Evolutionary conservation across 2,329 filamentous ascomycete genomes (phyloP).

Genomic region (Hypoxylon sp.): DNA sequence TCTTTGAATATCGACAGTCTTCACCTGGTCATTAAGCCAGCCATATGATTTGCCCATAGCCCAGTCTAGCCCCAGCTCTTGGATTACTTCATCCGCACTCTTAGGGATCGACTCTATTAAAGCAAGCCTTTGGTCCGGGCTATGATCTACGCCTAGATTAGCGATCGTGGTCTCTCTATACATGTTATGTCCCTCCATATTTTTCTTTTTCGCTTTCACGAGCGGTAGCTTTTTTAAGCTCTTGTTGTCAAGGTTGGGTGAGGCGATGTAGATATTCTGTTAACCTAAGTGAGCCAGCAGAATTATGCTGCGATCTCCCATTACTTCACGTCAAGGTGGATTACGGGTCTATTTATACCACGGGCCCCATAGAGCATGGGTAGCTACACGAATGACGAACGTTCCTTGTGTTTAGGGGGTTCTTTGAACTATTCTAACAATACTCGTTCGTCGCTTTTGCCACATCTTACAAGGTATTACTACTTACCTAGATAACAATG

Average conservation of each 20-base stretch:
- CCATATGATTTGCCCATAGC: conserved; percentile 18
- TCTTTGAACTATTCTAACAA: neutral
- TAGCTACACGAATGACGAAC: too few species aligned
- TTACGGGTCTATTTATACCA: too few species aligned
- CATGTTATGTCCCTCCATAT: neutral
- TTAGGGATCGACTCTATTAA: too few species aligned
- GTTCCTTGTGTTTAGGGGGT: too few species aligned
- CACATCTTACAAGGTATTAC: neutral
- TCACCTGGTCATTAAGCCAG: conserved; percentile 22
- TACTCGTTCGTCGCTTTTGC: neutral
- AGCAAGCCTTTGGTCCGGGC: conserved; percentile 18
- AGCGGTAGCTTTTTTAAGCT: neutral
- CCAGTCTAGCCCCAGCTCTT: conserved; percentile 36
- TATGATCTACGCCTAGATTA: conserved; percentile 38
- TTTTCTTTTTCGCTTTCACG: neutral
- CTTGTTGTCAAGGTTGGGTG: neutral
- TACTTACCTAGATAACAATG: neutral
- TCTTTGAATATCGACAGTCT: conserved; percentile 3
- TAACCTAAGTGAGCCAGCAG: neutral
- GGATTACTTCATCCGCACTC: neutral
- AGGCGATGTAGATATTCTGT: neutral
- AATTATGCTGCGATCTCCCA: neutral
- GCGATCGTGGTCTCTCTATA: too few species aligned
- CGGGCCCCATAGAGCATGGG: too few species aligned
- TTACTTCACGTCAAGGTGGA: neutral